Conservation (phyloP, 2,329 filamentous ascomycete species). For the Calonectria ilicicola region DNA sequence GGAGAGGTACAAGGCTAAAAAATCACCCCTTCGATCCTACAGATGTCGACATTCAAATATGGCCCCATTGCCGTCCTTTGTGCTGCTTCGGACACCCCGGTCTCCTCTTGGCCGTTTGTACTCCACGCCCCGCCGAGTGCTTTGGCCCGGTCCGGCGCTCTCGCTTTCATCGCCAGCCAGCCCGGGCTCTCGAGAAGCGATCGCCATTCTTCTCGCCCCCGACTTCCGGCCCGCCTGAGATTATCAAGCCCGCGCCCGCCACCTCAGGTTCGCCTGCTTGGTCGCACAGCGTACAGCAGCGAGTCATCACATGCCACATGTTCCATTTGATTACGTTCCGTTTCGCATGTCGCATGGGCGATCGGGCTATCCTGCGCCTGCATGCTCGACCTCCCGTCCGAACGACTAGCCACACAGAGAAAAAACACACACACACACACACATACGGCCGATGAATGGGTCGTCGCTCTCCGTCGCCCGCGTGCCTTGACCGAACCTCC, state of each 20-base stretch:
- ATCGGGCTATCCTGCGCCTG: conserved; percentile 3
- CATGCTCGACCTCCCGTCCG: conserved; percentile 19
- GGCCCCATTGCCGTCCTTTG: conserved; percentile 22
- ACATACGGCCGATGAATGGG: not conserved
- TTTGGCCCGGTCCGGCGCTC: conserved; percentile 20
- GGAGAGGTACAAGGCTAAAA: conserved; percentile 7
- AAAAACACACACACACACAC: too few relatives aligned
- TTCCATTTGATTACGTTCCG: conserved; percentile 20
- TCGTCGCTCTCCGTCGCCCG: conserved; percentile 2
- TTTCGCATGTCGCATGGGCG: conserved; percentile 17
- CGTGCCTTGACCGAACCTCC: not conserved
- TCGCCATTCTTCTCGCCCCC: conserved; percentile 25
- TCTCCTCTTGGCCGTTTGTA: conserved; percentile 3
- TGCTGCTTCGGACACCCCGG: conserved; percentile 21
- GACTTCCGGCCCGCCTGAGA: conserved; percentile 27
- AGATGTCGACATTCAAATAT: conserved; percentile 45
- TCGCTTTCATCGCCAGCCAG: conserved; percentile 7
- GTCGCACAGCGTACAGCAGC: conserved; percentile 35
- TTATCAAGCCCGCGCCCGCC: conserved; percentile 30
- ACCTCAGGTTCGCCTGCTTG: conserved; percentile 21
- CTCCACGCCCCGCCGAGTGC: conserved; percentile 2
- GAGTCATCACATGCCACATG: conserved; percentile 41
- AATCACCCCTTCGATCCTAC: conserved; percentile 39
- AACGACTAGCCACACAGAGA: not conserved
- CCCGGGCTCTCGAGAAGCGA: conserved; percentile 25